Percentiles rank a stretch among this genome's conserved stretches.
Evolutionary conservation across 1,139 yeast genomes (phyloP).

Genomic region (Blastobotrys petasosporus): DNA sequence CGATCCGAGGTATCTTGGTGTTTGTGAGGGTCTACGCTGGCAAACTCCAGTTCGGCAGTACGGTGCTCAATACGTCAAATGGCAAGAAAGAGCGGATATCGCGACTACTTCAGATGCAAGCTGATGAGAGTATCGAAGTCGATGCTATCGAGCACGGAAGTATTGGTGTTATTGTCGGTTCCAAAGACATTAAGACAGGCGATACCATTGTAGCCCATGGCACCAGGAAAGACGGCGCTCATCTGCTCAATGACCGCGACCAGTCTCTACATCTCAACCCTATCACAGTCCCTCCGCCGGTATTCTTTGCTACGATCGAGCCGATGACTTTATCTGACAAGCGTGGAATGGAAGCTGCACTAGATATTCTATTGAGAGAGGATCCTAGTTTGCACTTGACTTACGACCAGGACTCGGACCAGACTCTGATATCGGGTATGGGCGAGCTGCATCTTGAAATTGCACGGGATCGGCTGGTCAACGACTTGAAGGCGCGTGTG

Average conservation of each 20-base stretch:
- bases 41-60: conserved; percentile 52
- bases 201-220: conserved; percentile 69
- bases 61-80: conserved; percentile 61
- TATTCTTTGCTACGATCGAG: conserved; percentile 78
- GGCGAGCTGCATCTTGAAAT: conserved; percentile 93
- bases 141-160: conserved; percentile 62
- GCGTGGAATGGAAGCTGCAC: conserved; percentile 59
- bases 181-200: conserved; percentile 78
- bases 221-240: conserved; percentile 45
- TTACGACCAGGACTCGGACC: conserved; percentile 82
- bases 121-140: conserved; percentile 75
- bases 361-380: conserved; percentile 62
- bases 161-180: conserved; percentile 82
- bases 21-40: conserved; percentile 90
- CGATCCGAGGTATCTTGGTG: conserved; percentile 70
- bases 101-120: conserved; percentile 77
- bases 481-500: conserved; percentile 76
- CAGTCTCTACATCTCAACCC: conserved; percentile 56
- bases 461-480: conserved; percentile 66
- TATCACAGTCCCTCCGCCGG: conserved; percentile 84
- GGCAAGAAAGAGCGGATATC: conserved; percentile 62
- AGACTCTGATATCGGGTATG: conserved; percentile 86
- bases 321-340: conserved; percentile 81
- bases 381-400: conserved; percentile 70
- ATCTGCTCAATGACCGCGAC: conserved; percentile 31